Conservation (phyloP, 805 yeast species). For the Kazachstania kunashirensis region DNA sequence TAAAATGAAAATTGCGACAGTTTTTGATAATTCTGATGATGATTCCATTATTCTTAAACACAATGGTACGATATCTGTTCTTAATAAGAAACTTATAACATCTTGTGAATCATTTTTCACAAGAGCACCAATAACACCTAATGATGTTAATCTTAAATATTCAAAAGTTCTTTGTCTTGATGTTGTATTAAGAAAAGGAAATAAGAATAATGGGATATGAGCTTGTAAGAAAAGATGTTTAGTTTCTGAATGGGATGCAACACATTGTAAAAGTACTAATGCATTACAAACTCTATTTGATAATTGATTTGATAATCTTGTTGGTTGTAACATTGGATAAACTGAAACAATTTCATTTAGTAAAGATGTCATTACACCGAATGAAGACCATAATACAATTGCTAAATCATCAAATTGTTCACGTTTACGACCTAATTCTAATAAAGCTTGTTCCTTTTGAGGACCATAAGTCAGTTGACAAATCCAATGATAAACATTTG, state of each 20-base stretch:
- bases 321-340: slow-evolving; percentile 83
- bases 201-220: slow-evolving; percentile 82
- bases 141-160: slow-evolving; percentile 80
- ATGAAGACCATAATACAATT: slow-evolving; percentile 86
- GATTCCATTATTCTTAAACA: slow-evolving; percentile 93
- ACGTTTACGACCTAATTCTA: slow-evolving; percentile 87
- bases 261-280: slow-evolving; percentile 87
- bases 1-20: slow-evolving; percentile 92
- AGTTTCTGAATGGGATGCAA: slow-evolving; percentile 90
- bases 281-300: slow-evolving; percentile 95
- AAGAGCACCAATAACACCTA: slow-evolving; percentile 94
- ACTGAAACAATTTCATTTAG: slow-evolving; percentile 84
- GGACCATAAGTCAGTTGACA: slow-evolving; percentile 83
- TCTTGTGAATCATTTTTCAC: slow-evolving; percentile 95
- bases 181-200: slow-evolving; percentile 88
- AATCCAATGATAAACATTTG: slow-evolving; percentile 83
- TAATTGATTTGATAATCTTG: slow-evolving; percentile 71
- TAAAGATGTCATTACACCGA: slow-evolving; percentile 90
- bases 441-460: slow-evolving; percentile 82
- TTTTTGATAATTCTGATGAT: slow-evolving; percentile 85
- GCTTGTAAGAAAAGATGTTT: slow-evolving; percentile 78
- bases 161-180: slow-evolving; percentile 90
- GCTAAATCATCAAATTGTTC: slow-evolving; percentile 94
- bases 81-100: slow-evolving; percentile 78
- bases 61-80: slow-evolving; percentile 95